Conservation (phyloP, 257 asterid genomes). For the Przewalskia tangutica region DNA sequence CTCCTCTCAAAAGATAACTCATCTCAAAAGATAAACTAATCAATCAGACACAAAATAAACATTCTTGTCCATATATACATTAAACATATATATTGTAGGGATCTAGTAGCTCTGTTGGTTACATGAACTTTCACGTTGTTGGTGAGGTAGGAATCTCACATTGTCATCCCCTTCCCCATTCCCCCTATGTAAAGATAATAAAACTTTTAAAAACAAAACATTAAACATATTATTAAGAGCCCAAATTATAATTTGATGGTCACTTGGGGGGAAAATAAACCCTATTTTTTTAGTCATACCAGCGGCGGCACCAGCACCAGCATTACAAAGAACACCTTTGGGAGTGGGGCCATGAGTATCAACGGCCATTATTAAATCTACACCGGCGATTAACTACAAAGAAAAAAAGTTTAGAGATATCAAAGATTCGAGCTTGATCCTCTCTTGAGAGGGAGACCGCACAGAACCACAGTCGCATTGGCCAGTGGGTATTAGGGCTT, state of each 20-base stretch:
- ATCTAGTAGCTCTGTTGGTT: too few species aligned
- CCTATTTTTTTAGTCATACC: too few species aligned
- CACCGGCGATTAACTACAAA: too few species aligned
- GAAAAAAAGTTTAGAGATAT: conserved; percentile 5
- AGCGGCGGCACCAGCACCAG: conserved; percentile 97
- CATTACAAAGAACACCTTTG: conserved; percentile 72
- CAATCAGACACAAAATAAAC: background rate
- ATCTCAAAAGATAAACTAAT: background rate
- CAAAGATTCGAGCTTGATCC: conserved; percentile 30
- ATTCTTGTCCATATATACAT: background rate
- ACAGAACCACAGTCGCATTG: conserved; percentile 77
- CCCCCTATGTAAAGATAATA: too few species aligned
- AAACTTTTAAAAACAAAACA: too few species aligned
- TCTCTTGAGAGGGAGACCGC: conserved; percentile 70
- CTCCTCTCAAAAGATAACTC: too few species aligned
- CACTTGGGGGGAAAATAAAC: too few species aligned
- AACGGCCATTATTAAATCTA: conserved; percentile 37
- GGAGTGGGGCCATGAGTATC: conserved; percentile 62
- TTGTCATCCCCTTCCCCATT: too few species aligned
- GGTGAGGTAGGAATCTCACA: too few species aligned
- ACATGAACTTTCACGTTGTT: too few species aligned
- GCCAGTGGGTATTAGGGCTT: conserved; percentile 39
- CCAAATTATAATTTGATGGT: background rate
- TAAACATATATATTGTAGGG: too few species aligned
- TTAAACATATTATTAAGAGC: background rate